Conservation (phyloP, 495 filamentous ascomycete genomes). For the Penicillium parvum region DNA sequence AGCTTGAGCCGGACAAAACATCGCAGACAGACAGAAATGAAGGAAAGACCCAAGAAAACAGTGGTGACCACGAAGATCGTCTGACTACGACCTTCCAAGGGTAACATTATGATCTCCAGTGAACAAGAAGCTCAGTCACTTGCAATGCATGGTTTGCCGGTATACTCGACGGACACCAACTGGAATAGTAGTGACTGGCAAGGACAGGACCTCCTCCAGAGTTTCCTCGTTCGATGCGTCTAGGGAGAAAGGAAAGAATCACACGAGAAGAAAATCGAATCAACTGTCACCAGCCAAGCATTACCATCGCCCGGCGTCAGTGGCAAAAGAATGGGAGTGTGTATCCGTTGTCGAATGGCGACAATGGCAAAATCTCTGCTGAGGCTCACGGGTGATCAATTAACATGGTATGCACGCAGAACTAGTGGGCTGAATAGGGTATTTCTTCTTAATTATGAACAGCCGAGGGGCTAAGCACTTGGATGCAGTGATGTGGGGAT, state of each 20-base stretch:
- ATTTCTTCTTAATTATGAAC: too few relatives aligned
- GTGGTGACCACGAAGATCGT: constrained; percentile 38
- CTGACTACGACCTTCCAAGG: constrained; percentile 34
- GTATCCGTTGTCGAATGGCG: constrained; percentile 1
- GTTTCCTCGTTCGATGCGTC: background rate
- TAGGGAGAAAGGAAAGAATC: background rate
- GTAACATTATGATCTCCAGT: constrained; percentile 26
- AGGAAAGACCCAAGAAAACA: constrained; percentile 35
- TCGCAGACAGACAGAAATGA: constrained; percentile 37
- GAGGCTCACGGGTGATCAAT: constrained; percentile 1
- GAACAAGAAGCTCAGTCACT: constrained; percentile 5
- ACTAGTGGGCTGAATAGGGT: background rate
- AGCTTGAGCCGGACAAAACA: constrained; percentile 38
- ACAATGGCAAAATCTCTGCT: background rate
- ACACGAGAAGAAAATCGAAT: constrained; percentile 1
- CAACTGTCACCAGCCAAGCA: constrained; percentile 12
- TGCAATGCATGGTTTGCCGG: constrained; percentile 15
- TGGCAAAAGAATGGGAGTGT: constrained; percentile 15
- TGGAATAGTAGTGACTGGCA: background rate
- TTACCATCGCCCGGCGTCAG: constrained; percentile 3
- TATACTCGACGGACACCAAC: constrained; percentile 3
- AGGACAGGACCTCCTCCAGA: constrained; percentile 5
- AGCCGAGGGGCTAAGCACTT: too few relatives aligned
- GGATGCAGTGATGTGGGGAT: too few relatives aligned
- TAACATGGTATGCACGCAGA: background rate